Conservation (phyloP, 345 rosid species). For the Lepidium aucheri region DNA sequence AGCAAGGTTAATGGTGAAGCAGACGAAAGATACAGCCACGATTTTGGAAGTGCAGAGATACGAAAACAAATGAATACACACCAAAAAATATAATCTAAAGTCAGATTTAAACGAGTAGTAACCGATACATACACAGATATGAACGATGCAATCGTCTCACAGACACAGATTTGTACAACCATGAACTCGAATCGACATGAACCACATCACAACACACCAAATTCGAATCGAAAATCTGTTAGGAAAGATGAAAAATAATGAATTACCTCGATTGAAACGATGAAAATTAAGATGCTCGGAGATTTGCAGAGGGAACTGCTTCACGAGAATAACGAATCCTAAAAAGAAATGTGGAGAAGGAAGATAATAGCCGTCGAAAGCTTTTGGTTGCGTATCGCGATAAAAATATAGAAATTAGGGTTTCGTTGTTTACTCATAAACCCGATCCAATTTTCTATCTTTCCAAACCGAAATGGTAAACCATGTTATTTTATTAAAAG, state of each 20-base stretch:
- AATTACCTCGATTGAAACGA: constrained; percentile 1
- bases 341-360: no score
- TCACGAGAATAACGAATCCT: neutral
- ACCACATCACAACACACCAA: neutral
- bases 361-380: no score
- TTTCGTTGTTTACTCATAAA: no score
- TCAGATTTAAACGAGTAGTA: neutral
- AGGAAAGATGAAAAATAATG: neutral
- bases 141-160: neutral
- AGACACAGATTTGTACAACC: neutral
- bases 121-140: neutral
- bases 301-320: neutral
- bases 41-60: neutral
- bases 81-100: neutral
- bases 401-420: no score
- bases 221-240: neutral
- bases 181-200: neutral
- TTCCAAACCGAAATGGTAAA: no score
- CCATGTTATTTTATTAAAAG: no score
- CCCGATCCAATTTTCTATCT: no score
- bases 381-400: no score
- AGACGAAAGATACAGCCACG: neutral
- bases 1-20: neutral
- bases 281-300: neutral
- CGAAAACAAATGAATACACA: neutral